These are phyloP conservation scores for Podaxis pistillaris DNA, from an alignment of 768 basidiomycete genomes.

Conservation along the genomic window DNA sequence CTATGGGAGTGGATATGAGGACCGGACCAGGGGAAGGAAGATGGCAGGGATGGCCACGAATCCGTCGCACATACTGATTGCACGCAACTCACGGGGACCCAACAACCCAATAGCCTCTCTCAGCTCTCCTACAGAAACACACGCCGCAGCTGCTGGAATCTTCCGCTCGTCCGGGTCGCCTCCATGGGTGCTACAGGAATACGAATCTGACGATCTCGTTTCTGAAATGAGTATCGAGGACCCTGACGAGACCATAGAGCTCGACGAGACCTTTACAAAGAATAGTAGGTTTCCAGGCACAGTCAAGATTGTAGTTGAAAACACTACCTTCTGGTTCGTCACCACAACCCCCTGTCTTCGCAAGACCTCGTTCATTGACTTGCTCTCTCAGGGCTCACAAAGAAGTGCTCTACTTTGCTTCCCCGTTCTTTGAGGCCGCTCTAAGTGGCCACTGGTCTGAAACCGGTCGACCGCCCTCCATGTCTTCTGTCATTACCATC, in stretches of 20 bases:
- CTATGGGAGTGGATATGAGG: neutral
- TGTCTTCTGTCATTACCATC: slow-evolving; percentile 83
- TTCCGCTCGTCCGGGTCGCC: slow-evolving; percentile 81
- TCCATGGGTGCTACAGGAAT: slow-evolving; percentile 77
- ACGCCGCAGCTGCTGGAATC: slow-evolving; percentile 82
- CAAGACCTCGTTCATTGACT: slow-evolving; percentile 1
- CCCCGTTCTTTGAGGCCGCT: slow-evolving; percentile 93
- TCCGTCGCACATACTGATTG: slow-evolving; percentile 86
- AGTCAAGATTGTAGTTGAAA: slow-evolving; percentile 88
- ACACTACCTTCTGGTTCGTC: slow-evolving; percentile 86
- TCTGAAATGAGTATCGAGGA: slow-evolving; percentile 68
- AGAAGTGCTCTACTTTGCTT: slow-evolving; percentile 87
- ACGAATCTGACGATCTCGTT: slow-evolving; percentile 65
- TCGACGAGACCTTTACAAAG: slow-evolving; percentile 78
- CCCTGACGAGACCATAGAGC: slow-evolving; percentile 70
- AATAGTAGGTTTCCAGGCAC: slow-evolving; percentile 72
- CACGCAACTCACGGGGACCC: slow-evolving; percentile 75
- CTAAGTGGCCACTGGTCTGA: slow-evolving; percentile 92
- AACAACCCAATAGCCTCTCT: slow-evolving; percentile 78
- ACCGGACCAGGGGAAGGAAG: neutral
- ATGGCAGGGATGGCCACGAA: slow-evolving; percentile 55
- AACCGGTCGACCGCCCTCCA: slow-evolving; percentile 74
- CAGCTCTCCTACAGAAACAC: slow-evolving; percentile 84
- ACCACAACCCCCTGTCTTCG: neutral
- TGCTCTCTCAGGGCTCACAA: slow-evolving; percentile 72